phyloP scores from a whole-genome alignment of 2,329 filamentous ascomycete genomes.

The Pyrenophora seminiperda region DNA sequence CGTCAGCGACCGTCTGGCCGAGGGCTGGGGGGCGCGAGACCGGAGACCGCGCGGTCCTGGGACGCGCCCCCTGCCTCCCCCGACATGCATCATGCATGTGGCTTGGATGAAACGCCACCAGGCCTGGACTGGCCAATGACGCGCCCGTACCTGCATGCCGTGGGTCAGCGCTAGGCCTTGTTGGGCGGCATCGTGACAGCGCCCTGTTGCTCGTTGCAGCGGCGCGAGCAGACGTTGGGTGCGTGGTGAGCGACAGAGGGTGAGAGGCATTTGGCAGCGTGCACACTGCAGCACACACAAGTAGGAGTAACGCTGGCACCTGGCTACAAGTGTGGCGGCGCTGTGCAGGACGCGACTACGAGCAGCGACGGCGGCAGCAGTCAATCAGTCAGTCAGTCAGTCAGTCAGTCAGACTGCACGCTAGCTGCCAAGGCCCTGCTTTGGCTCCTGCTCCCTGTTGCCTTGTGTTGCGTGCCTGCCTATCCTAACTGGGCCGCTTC shows the following conservation, averaged over 20 bases:
- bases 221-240: neutral
- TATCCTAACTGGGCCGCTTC: conserved; percentile 15
- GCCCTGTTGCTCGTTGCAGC: neutral
- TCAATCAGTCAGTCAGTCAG: too few relatives aligned
- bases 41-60: conserved; percentile 11
- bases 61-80: neutral
- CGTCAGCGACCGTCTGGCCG: conserved; percentile 6
- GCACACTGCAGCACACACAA: too few relatives aligned
- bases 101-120: conserved; percentile 13
- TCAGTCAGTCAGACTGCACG: conserved; percentile 9
- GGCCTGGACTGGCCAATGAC: neutral
- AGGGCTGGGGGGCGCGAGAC: neutral
- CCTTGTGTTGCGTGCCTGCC: conserved; percentile 11
- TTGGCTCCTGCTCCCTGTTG: conserved; percentile 13
- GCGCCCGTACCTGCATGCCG: conserved; percentile 8
- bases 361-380: conserved; percentile 6
- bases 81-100: conserved; percentile 5
- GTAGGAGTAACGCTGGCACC: too few relatives aligned
- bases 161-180: conserved; percentile 2
- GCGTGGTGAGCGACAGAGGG: neutral
- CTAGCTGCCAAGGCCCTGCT: conserved; percentile 16
- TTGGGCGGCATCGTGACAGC: conserved; percentile 3
- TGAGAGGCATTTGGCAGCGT: neutral
- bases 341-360: too few relatives aligned
- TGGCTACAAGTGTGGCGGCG: too few relatives aligned